Percentiles rank a stretch among this genome's conserved stretches.
These are phyloP conservation scores for Lepidium sativum DNA, from an alignment of 345 rosid species.

Conservation along the genomic window DNA sequence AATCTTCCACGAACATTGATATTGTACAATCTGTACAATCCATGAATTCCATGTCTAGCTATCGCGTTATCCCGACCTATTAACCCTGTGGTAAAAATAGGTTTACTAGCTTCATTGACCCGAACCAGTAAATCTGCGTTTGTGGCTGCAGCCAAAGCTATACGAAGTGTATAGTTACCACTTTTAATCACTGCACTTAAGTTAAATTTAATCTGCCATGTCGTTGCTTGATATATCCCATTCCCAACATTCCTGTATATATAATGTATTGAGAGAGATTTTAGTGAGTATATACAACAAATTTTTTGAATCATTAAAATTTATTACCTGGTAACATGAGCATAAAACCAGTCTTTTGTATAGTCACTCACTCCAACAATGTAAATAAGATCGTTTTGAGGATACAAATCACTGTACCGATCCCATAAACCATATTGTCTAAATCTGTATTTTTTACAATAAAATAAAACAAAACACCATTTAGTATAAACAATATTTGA, in stretches of 20 bases:
- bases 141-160: slow-evolving; percentile 71
- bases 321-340: slow-evolving; percentile 59
- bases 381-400: slow-evolving; percentile 41
- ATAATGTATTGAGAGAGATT: not conserved
- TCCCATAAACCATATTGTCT: slow-evolving; percentile 82
- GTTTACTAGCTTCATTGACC: slow-evolving; percentile 2
- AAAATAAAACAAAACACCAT: not conserved
- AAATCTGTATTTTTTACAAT: slow-evolving; percentile 30
- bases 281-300: not conserved
- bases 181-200: slow-evolving; percentile 20
- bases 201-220: slow-evolving; percentile 59
- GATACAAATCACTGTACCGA: slow-evolving; percentile 54
- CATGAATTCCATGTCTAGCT: slow-evolving; percentile 32
- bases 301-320: not conserved
- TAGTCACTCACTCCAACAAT: slow-evolving; percentile 37
- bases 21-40: slow-evolving; percentile 39
- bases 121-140: slow-evolving; percentile 33
- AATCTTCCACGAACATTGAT: slow-evolving; percentile 27
- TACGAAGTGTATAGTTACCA: slow-evolving; percentile 49
- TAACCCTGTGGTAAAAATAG: slow-evolving; percentile 7
- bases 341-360: slow-evolving; percentile 64
- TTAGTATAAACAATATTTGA: not conserved
- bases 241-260: slow-evolving; percentile 34
- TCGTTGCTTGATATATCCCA: slow-evolving; percentile 30
- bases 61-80: slow-evolving; percentile 29